Base-by-base conservation (phyloP, 1,139 yeast species). In the Candida tetrigidarum region DNA sequence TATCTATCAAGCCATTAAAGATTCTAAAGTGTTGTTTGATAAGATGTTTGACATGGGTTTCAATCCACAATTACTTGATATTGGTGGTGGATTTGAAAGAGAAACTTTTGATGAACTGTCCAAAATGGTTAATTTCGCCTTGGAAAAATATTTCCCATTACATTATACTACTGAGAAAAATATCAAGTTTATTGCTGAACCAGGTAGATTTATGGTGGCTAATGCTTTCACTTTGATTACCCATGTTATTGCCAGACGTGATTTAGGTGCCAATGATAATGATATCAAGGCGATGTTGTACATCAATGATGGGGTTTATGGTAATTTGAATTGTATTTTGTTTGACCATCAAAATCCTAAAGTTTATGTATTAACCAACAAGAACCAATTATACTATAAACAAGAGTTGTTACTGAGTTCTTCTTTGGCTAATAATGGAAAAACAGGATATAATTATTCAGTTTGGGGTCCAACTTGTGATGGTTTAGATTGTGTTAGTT, bases 381-480 rank as follows among this genome's bases (percentile, higher is more conserved):
- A 71, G 36, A 74, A 76, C 37, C 59, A 71, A 43, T 83, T 77
- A 60, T 70, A 71, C 49, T 81, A 77, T 60, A 58, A 55, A 47
- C 53, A 50, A 48, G 53, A 50, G 43, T 26, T 25, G 22, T 32
- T 32, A n/a, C n/a, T n/a, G n/a, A n/a, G n/a, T n/a, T n/a, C n/a
- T n/a, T n/a, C n/a, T n/a, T n/a, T n/a, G n/a, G n/a, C n/a, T n/a
- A n/a, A n/a, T n/a, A n/a, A n/a, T n/a, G 23, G 18, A 26, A 15
- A 10, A 26, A 15, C 23, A 22, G 47, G 37, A 32, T 51, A 38
- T 30, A 51, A 50, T 53, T 89, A 74, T 60, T 84, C 96, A 16
- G 78, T 93, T 49, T 93, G 98, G 98, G 99, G 99, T 7, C 99
- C 98, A 40, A 93, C 98, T 18, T 93, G 99, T 69, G 99, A 93